Conservation (phyloP, 1,284 basidiomycete genomes). For the Jaminaea rosea region DNA sequence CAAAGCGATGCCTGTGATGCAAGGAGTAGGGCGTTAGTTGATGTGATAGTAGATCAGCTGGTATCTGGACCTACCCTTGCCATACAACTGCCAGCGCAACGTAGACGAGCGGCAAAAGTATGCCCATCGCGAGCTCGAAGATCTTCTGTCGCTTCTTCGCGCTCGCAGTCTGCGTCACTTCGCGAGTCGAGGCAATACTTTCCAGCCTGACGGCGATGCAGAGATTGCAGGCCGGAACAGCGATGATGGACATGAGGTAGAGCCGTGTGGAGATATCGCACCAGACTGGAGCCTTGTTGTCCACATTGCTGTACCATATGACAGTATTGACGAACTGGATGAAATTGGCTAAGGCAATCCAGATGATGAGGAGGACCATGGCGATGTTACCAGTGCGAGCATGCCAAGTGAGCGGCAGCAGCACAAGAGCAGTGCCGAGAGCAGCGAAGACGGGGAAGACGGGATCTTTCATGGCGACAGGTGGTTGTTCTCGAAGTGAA, state of each 20-base stretch:
- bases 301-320: neutral
- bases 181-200: neutral
- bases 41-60: too few species aligned
- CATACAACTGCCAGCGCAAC: too few species aligned
- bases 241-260: neutral
- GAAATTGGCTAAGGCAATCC: neutral
- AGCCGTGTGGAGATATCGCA: neutral
- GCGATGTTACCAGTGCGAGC: neutral
- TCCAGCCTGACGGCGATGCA: neutral
- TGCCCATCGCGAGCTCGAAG: too few species aligned
- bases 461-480: neutral
- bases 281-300: neutral
- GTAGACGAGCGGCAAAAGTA: too few species aligned
- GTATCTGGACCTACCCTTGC: too few species aligned
- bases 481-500: too few species aligned
- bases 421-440: neutral
- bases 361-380: neutral
- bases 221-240: neutral
- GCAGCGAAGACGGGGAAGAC: constrained; percentile 3
- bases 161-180: neutral
- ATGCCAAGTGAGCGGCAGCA: neutral
- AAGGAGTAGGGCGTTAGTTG: too few species aligned
- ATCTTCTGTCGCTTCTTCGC: too few species aligned
- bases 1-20: too few species aligned
- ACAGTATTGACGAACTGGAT: neutral